Percentiles rank a stretch among this genome's conserved stretches.
Evolutionary conservation across 1,284 basidiomycete genomes (phyloP).

Genomic region (Wolfiporia cocos): DNA sequence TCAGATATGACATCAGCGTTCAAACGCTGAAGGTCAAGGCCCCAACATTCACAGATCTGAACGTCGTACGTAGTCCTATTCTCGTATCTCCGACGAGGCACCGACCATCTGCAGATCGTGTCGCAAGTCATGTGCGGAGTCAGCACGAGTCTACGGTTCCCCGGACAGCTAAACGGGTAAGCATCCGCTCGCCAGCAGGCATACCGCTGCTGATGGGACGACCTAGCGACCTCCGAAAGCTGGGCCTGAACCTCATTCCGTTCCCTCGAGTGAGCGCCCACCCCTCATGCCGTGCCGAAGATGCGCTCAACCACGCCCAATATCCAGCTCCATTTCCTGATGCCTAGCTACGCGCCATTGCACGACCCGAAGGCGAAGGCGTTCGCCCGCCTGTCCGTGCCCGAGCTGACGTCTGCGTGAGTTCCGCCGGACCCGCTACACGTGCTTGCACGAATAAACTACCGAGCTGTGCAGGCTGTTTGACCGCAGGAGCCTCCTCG

Average conservation of each 20-base stretch:
- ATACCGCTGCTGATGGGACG: neutral
- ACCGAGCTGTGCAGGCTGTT: slow-evolving; percentile 50
- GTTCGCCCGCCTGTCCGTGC: slow-evolving; percentile 58
- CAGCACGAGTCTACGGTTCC: slow-evolving; percentile 88
- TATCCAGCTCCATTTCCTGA: slow-evolving; percentile 80
- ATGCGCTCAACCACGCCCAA: slow-evolving; percentile 1
- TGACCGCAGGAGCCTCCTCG: slow-evolving; percentile 74
- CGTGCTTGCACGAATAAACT: no score
- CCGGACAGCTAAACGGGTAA: slow-evolving; percentile 87
- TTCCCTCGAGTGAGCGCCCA: slow-evolving; percentile 72
- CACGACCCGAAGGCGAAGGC: slow-evolving; percentile 54
- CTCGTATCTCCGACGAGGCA: slow-evolving; percentile 4
- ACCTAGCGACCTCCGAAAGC: slow-evolving; percentile 82
- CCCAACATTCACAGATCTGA: slow-evolving; percentile 75
- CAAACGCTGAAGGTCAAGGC: slow-evolving; percentile 69
- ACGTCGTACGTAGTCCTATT: slow-evolving; percentile 49
- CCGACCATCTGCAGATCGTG: slow-evolving; percentile 46
- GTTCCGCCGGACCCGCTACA: no score
- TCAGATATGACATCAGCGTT: slow-evolving; percentile 77
- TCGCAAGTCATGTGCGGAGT: slow-evolving; percentile 87
- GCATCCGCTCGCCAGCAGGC: slow-evolving; percentile 17
- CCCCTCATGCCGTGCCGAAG: neutral
- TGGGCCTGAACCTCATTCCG: slow-evolving; percentile 89
- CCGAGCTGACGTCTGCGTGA: slow-evolving; percentile 68
- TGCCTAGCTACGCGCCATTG: slow-evolving; percentile 85